A percentile compares a stretch with the other conserved stretches of the same genome.
Evolutionary conservation across 768 basidiomycete species (phyloP).

Genomic region (Leccinum obscurum): DNA sequence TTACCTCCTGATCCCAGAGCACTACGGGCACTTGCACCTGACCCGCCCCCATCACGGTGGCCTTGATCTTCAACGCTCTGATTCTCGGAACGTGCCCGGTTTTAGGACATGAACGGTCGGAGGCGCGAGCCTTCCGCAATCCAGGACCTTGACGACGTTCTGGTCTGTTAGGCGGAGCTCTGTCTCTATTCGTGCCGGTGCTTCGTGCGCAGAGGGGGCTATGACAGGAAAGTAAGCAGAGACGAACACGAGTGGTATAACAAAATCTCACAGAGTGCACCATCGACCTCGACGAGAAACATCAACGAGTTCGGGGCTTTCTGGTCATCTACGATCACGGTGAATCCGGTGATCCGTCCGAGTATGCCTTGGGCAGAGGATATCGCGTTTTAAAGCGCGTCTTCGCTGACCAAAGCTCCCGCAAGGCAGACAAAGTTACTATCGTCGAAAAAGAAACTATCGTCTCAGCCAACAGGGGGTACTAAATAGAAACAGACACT

Average conservation of each 20-base stretch:
- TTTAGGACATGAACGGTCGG: constrained; percentile 16
- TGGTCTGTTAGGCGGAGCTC: constrained; percentile 10
- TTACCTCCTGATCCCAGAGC: constrained; percentile 15
- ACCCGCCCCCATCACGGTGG: constrained; percentile 10
- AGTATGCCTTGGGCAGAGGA: constrained; percentile 12
- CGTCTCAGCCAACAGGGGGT: no score
- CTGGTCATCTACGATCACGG: constrained; percentile 20
- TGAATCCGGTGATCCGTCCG: constrained; percentile 16
- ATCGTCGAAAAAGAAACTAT: no score
- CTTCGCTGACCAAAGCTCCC: no score
- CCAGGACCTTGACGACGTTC: background rate
- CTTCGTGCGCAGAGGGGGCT: constrained; percentile 4
- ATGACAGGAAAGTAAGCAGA: background rate
- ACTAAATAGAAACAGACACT: no score
- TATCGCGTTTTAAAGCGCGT: no score
- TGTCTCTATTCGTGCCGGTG: constrained; percentile 4
- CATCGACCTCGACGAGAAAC: constrained; percentile 17
- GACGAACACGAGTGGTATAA: background rate
- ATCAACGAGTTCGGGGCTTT: background rate
- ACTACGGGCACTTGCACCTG: constrained; percentile 23
- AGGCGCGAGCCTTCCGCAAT: background rate
- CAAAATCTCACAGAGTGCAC: constrained; percentile 3
- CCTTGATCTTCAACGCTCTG: constrained; percentile 8
- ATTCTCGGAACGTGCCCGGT: constrained; percentile 23
- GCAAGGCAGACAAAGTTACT: no score